Conservation (phyloP, 495 filamentous ascomycete species). For the Staphylotrichum longicolle region DNA sequence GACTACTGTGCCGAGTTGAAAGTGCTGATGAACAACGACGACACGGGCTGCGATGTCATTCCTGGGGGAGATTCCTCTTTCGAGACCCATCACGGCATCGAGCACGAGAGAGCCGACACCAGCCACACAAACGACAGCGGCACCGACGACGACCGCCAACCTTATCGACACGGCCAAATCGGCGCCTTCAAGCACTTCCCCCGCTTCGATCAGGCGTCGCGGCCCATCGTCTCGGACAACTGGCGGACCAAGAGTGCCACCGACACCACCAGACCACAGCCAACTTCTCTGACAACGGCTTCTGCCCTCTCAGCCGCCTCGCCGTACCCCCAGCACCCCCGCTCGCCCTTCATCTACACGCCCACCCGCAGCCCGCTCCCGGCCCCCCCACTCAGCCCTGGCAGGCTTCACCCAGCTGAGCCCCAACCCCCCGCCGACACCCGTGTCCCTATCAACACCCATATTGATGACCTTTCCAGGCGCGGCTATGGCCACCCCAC, state of each 20-base stretch:
- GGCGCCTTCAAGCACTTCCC: constrained; percentile 7
- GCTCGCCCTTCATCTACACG: constrained; percentile 1
- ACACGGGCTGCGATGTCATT: neutral
- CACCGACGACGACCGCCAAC: neutral
- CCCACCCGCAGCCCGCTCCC: constrained; percentile 3
- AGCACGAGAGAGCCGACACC: too few relatives aligned
- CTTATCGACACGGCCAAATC: constrained; percentile 7
- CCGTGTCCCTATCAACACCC: constrained; percentile 1
- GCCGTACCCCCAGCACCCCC: neutral
- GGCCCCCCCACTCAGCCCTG: neutral
- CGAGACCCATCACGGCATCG: too few relatives aligned
- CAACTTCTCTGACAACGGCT: neutral
- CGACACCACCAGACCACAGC: neutral
- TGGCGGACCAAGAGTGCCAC: constrained; percentile 8
- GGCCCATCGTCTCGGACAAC: constrained; percentile 16
- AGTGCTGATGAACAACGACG: neutral
- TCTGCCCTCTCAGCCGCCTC: neutral
- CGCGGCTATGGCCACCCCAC: neutral
- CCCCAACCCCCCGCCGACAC: constrained; percentile 1
- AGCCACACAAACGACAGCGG: neutral
- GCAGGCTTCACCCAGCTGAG: constrained; percentile 3
- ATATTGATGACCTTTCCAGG: neutral
- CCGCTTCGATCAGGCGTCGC: constrained; percentile 13
- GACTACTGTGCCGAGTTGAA: neutral
- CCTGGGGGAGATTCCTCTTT: neutral